Evolutionary conservation across 2,329 filamentous ascomycete species (phyloP), one percentile per base, ranked within the genome.

Genomic region (Apiospora rasikravindrae): DNA sequence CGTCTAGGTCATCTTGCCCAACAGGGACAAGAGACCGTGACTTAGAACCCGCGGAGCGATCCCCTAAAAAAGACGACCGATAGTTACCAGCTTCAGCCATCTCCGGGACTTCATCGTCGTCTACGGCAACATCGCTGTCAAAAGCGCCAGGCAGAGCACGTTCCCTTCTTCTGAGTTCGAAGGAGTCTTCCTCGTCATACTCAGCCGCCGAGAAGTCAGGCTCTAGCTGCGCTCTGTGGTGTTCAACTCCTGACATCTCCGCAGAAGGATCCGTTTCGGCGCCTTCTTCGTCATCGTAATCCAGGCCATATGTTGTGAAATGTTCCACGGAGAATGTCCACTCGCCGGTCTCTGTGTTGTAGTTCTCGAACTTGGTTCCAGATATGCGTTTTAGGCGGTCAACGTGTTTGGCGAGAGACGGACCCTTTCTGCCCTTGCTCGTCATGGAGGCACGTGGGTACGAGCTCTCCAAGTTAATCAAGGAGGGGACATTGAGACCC

Each of bases 321-420:
- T 99, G 96, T 78, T 96, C 91, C n/a, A 99, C 96, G 13, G 87
- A 91, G 84, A 99, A 99, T 19, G 90, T 89, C 97, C 97, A 99
- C 67, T 93, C 89, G 70, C 96, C 96, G 70, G 91, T 95, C 1
- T 94, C 87, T 72, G 87, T 86, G 75, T 97, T 89, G 81, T 98
- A 99, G 77, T 88, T 87, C 77, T 95, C 87, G 77, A 98, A 98
- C 4, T 90, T 90, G 0, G 96, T 98, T 80, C 94, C 92, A 11
- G 86, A 85, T 49, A 98, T 94, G 72, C 89, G 90, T 86, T 91
- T 93, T 33, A 99, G 89, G 70, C 94, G 92, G 73, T 92, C 90
- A 71, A 98, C 84, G 81, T 99, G 96, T 83, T 95, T 97, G 49
- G 92, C 88, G 74, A 94, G 90, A 42, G 91, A 88, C 33, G 88